Conservation (phyloP, 306 rosid genomes). For the Prunus dulcis region DNA sequence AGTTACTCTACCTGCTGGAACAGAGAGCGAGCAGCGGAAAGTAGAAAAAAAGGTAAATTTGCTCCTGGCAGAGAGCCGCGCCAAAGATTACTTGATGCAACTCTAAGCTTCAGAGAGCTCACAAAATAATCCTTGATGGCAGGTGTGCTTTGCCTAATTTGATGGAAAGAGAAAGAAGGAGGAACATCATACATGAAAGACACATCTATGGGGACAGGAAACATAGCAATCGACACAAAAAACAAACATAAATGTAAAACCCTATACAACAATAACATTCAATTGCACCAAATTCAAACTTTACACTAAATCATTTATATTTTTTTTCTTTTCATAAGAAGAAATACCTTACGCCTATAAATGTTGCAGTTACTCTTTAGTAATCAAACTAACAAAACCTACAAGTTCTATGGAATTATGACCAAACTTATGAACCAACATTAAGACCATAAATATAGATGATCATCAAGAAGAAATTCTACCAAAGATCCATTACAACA, state of each 20-base stretch:
- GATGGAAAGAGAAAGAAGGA: background rate
- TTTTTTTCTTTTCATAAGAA: background rate
- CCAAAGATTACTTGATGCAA: constrained; percentile 66
- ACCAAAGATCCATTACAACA: background rate
- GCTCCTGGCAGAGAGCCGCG: constrained; percentile 42
- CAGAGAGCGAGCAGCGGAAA: constrained; percentile 60
- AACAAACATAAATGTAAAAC: background rate
- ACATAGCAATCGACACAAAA: background rate
- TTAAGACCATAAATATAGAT: background rate
- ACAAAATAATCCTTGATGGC: constrained; percentile 47
- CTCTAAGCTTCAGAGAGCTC: constrained; percentile 61
- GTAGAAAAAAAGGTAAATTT: constrained; percentile 46
- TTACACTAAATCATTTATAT: background rate
- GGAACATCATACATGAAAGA: background rate
- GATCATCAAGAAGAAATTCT: background rate
- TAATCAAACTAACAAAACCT: background rate
- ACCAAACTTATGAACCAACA: background rate
- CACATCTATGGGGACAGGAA: background rate
- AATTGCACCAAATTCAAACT: background rate
- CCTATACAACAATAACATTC: background rate
- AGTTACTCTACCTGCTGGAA: constrained; percentile 64
- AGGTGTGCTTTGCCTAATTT: constrained; percentile 48
- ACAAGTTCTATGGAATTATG: background rate
- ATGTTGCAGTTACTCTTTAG: background rate
- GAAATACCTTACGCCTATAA: background rate